Percentiles rank a stretch among this genome's conserved stretches.
These are phyloP conservation scores for Trebouxia gelatinosa DNA, from an alignment of 163 green algal species.

Conservation along the genomic window DNA sequence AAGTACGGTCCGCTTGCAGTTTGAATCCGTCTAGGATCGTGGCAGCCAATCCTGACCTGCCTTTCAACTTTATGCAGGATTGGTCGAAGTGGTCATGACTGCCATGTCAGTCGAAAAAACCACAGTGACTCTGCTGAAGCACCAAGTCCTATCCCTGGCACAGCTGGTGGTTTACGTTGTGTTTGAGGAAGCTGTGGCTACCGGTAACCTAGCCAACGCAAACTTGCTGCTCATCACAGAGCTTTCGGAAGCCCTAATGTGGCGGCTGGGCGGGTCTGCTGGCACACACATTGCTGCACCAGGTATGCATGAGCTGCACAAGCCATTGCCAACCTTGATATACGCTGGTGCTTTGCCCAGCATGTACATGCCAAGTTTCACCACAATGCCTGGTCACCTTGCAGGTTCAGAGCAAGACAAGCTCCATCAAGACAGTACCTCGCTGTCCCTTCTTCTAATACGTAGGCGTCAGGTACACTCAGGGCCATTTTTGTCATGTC, in stretches of 20 bases:
- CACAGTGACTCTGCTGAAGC: slow-evolving; percentile 3
- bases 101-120: slow-evolving; percentile 22
- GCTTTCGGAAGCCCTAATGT: slow-evolving; percentile 14
- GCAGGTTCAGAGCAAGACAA: not conserved
- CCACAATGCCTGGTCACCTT: too few species aligned
- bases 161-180: slow-evolving; percentile 21
- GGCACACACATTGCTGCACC: not conserved
- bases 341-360: not conserved
- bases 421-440: slow-evolving; percentile 9
- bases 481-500: not conserved
- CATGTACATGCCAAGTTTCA: not conserved
- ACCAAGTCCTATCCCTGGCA: slow-evolving; percentile 15
- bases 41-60: too few species aligned
- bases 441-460: not conserved
- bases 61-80: too few species aligned
- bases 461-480: not conserved
- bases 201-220: slow-evolving; percentile 4
- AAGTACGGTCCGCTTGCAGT: slow-evolving; percentile 9
- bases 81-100: slow-evolving; percentile 2
- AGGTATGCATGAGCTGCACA: not conserved
- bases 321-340: not conserved
- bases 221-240: slow-evolving; percentile 13
- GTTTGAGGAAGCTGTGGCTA: slow-evolving; percentile 13
- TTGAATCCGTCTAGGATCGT: too few species aligned
- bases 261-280: not conserved